Base-by-base conservation (phyloP, 1,139 yeast species). In the Geotrichum klebahnii region DNA sequence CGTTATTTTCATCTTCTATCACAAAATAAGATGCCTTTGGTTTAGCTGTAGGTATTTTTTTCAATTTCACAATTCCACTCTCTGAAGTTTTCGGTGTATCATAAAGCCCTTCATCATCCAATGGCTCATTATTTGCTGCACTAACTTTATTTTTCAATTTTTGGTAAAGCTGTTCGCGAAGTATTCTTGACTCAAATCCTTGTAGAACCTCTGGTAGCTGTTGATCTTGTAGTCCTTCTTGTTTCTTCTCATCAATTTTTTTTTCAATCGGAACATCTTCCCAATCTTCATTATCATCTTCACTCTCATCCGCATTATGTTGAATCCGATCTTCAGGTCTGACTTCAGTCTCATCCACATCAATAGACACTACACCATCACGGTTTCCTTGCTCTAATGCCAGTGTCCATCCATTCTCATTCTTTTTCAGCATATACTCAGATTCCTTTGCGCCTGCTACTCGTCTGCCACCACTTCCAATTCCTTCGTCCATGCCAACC, bases 361-460 rank as follows among this genome's bases (percentile, higher is more conserved):
- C 51, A 28, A 53, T 46, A 2, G 38, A 41, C 14, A 46, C 48
- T 6, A 31, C 33, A 6, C 41, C 78, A 22, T 69, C 72, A 4
- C 68, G 72, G 3, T 71, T 65, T 1, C 62, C 71, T 2, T 73
- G n/a, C n/a, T n/a, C 77, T 44, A 92, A 71, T 0, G 94, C 81
- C 38, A 94, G 69, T 0, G 94, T 80, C 90, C 95, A 92, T 0
- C 98, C 98, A 57, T 81, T 83, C 6, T 82, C 87, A 43, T 84
- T 85, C 57, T 84, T 79, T 29, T 84, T 77, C 51, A 94, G 74
- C 39, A 84, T 78, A 61, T 94, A 94, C 57, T 83, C 83, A 52
- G 82, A 74, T 55, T 84, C 88, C 56, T 78, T 81, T 57, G 88
- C 95, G 37, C 97, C 87, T 0, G 96, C 89, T n/a, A 92, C 78